A percentile compares a stretch with the other conserved stretches of the same genome.
Evolutionary conservation across 345 rosid genomes (phyloP).

Genomic region (Ceriops tagal): DNA sequence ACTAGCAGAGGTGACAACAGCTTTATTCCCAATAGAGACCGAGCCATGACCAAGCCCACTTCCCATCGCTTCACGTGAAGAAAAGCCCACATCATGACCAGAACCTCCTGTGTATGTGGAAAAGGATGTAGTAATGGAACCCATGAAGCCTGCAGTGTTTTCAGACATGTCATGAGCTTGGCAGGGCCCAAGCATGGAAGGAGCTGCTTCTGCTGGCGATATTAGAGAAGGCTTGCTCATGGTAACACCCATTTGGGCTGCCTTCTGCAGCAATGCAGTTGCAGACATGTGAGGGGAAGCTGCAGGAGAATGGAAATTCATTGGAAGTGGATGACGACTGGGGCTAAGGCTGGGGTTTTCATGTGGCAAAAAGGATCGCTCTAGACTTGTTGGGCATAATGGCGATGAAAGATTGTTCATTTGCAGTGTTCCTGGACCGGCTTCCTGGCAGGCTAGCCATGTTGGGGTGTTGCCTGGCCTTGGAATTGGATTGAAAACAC

Average conservation of each 20-base stretch:
- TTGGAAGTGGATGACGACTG: slow-evolving; percentile 16
- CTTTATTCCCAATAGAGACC: slow-evolving; percentile 39
- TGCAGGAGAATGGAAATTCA: slow-evolving; percentile 13
- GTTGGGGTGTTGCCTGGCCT: slow-evolving; percentile 18
- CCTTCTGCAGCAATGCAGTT: slow-evolving; percentile 44
- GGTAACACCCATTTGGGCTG: slow-evolving; percentile 45
- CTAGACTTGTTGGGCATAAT: slow-evolving; percentile 20
- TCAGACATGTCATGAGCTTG: slow-evolving; percentile 24
- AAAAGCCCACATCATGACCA: slow-evolving; percentile 15
- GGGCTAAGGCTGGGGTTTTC: slow-evolving; percentile 35
- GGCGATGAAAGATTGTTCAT: slow-evolving; percentile 18
- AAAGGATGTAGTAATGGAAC: slow-evolving; percentile 12
- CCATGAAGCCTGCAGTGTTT: neutral
- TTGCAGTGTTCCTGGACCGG: slow-evolving; percentile 4
- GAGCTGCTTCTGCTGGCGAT: neutral
- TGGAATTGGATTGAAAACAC: slow-evolving; percentile 9
- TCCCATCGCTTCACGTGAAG: slow-evolving; percentile 38
- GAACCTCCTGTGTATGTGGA: slow-evolving; percentile 22
- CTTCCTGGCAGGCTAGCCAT: slow-evolving; percentile 26
- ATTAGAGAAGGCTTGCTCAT: slow-evolving; percentile 26
- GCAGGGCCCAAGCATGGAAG: slow-evolving; percentile 26
- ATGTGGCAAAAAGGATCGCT: slow-evolving; percentile 14
- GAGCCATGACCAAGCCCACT: slow-evolving; percentile 25
- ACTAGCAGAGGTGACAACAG: slow-evolving; percentile 26
- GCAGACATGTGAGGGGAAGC: slow-evolving; percentile 42